phyloP scores from a whole-genome alignment of 1,139 yeast species.

The Lodderomyces parapsilosis region DNA sequence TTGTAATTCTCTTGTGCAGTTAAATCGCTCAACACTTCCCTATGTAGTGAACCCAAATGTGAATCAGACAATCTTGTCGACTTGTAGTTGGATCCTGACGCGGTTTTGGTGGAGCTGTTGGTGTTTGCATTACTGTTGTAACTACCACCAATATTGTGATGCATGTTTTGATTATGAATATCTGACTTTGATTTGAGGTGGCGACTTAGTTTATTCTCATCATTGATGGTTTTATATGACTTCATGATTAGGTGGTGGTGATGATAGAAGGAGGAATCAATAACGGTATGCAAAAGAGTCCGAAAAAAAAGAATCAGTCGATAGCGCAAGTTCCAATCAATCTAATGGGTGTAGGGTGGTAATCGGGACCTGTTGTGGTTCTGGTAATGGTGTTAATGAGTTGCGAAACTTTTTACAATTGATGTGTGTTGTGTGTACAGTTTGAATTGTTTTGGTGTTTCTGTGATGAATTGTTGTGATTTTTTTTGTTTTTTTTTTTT shows the following conservation, averaged over 20 bases:
- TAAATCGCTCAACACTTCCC: constrained; percentile 34
- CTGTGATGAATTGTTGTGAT: neutral
- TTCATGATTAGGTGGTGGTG: constrained; percentile 9
- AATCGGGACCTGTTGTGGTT: too few relatives aligned
- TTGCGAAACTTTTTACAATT: neutral
- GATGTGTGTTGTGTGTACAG: neutral
- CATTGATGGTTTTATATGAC: constrained; percentile 12
- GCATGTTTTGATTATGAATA: neutral
- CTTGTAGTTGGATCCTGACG: neutral
- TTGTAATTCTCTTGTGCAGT: constrained; percentile 22
- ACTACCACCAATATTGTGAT: neutral
- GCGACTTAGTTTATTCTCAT: constrained; percentile 13
- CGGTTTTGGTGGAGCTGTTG: constrained; percentile 1
- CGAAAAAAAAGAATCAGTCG: too few relatives aligned
- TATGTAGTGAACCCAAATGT: constrained; percentile 6
- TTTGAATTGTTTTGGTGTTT: neutral
- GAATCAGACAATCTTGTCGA: constrained; percentile 1
- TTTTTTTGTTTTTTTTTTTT: neutral
- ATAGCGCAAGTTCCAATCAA: too few relatives aligned
- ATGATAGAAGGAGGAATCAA: neutral
- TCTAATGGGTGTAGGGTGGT: too few relatives aligned
- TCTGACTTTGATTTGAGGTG: constrained; percentile 7
- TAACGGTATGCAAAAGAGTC: neutral
- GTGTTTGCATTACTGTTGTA: neutral
- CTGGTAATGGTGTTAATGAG: neutral